Base-by-base conservation (phyloP, 495 filamentous ascomycete species). In the Hypoxylon fuscum region DNA sequence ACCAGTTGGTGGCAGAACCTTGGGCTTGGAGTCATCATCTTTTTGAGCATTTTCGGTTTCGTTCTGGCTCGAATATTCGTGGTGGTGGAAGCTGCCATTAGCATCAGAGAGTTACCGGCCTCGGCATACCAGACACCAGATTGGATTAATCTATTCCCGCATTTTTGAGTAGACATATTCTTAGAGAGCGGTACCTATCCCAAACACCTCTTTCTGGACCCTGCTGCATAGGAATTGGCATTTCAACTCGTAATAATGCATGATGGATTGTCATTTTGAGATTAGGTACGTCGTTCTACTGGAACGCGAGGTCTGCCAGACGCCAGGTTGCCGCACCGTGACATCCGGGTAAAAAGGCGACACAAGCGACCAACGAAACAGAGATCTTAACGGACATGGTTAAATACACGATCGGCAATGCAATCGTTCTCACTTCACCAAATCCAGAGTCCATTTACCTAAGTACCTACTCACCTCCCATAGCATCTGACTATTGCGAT, bases 71-170 rank as follows among this genome's bases (percentile, higher is more conserved):
- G 64, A 21, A 41, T 68, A 42, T 68, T 31, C 46, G 27, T 68
- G 23, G 64, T 68, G 1, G 47, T 47, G 9, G 59, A 68, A 43
- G 59, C 59, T 11, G 53, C 63, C 40, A 23, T 55, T 3, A 59
- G 59, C 20, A 35, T 68, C 29, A 41, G 64, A 5, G 31, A 50
- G 22, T 55, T 53, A 31, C 64, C 64, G 5, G 44, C 48, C 18
- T 55, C 21, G 20, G 41, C 58, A 43, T 68, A 68, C 51, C 31
- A 60, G 10, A 63, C 64, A 21, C 58, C 58, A n/a, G 48, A 52
- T 23, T 68, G 64, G 59, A 52, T 57, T 15, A 21, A 59, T 10
- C 45, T 59, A 18, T 42, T 68, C 46, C 59, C 54, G 5, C 64
- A 68, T 63, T 51, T 63, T 12, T 68, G 34, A 59, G 32, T 41